Percentiles rank a stretch among this genome's conserved stretches.
Conservation (phyloP, 1,284 basidiomycete genomes). For the Phylloporus sp. region DNA sequence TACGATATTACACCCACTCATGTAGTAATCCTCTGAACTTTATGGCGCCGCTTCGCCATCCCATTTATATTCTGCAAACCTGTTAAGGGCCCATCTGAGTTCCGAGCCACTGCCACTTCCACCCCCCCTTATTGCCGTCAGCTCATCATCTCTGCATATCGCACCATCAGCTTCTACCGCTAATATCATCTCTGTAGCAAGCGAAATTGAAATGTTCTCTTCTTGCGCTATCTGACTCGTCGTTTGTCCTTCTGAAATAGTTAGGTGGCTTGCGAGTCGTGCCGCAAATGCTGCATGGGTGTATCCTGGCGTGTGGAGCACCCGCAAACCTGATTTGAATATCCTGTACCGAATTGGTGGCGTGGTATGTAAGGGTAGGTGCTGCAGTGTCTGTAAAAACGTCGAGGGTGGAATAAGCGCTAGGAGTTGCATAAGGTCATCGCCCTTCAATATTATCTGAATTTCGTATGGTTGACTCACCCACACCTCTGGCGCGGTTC, state of each 20-base stretch:
- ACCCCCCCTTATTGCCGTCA: slow-evolving; percentile 44
- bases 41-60: slow-evolving; percentile 52
- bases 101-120: slow-evolving; percentile 40
- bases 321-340: slow-evolving; percentile 74
- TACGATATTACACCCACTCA: too few relatives aligned
- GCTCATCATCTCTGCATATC: slow-evolving; percentile 76
- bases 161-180: slow-evolving; percentile 68
- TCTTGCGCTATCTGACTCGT: slow-evolving; percentile 68
- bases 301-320: slow-evolving; percentile 85
- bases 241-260: slow-evolving; percentile 52
- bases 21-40: background rate
- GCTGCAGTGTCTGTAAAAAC: slow-evolving; percentile 73
- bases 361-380: slow-evolving; percentile 67
- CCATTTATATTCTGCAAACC: slow-evolving; percentile 69
- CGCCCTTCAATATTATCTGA: background rate
- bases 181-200: slow-evolving; percentile 76
- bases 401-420: slow-evolving; percentile 90
- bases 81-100: slow-evolving; percentile 50
- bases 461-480: slow-evolving; percentile 50
- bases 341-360: slow-evolving; percentile 73
- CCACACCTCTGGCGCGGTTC: slow-evolving; percentile 94
- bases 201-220: slow-evolving; percentile 71
- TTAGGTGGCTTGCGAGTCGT: slow-evolving; percentile 61
- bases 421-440: slow-evolving; percentile 26
- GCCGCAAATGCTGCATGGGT: slow-evolving; percentile 66